Conservation (phyloP, 768 basidiomycete genomes). For the Chiua virens region DNA sequence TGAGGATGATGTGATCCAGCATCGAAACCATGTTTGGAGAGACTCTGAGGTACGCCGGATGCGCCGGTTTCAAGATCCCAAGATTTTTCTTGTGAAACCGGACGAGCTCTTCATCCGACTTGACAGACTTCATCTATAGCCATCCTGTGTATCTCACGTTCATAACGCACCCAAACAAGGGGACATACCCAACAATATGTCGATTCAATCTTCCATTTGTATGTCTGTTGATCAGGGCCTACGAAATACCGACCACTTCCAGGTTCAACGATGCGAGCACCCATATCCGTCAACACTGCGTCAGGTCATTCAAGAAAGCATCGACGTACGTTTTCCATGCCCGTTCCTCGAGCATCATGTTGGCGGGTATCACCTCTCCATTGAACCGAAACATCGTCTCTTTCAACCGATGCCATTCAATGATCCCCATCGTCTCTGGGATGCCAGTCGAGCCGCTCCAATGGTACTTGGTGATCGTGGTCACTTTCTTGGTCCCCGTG, state of each 20-base stretch:
- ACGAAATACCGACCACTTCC: slow-evolving; percentile 31
- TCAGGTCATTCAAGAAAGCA: background rate
- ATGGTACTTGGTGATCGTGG: slow-evolving; percentile 27
- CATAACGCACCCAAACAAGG: background rate
- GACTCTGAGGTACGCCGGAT: slow-evolving; percentile 26
- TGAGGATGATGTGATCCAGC: slow-evolving; percentile 28
- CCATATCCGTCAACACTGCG: background rate
- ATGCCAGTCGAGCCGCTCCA: slow-evolving; percentile 12
- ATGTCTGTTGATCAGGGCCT: slow-evolving; percentile 30
- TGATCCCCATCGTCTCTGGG: slow-evolving; percentile 22
- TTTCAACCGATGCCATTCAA: slow-evolving; percentile 24
- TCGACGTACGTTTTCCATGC: slow-evolving; percentile 18
- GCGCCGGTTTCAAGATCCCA: slow-evolving; percentile 15
- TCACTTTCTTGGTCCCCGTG: slow-evolving; percentile 10
- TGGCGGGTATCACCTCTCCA: slow-evolving; percentile 8
- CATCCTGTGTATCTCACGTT: background rate
- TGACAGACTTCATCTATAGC: slow-evolving; percentile 17
- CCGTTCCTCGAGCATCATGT: slow-evolving; percentile 13
- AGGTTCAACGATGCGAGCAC: too few species aligned
- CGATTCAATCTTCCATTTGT: slow-evolving; percentile 33
- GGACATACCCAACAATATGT: slow-evolving; percentile 26
- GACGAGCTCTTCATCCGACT: slow-evolving; percentile 17
- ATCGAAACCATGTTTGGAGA: slow-evolving; percentile 15
- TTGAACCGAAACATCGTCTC: slow-evolving; percentile 15
- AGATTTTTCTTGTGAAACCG: slow-evolving; percentile 26